These are phyloP conservation scores for Saccharomyces hybrid DNA, from an alignment of 1,139 yeast species.

Conservation along the genomic window DNA sequence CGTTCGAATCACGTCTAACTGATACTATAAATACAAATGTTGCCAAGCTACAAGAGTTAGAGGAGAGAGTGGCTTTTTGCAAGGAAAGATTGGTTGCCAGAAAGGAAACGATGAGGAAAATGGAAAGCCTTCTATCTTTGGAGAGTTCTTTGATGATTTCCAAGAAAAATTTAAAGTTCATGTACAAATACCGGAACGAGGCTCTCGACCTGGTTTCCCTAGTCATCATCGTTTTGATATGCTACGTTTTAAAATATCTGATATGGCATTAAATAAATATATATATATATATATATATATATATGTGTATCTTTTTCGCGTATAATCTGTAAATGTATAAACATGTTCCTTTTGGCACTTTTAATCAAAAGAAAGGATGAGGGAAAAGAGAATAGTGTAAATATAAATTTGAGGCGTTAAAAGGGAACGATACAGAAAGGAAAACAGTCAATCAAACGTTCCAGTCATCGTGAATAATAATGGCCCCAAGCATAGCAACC, in stretches of 20 bases:
- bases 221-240: constrained; percentile 3
- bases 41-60: constrained; percentile 13
- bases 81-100: constrained; percentile 46
- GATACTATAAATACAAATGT: constrained; percentile 10
- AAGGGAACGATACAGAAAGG: neutral
- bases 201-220: constrained; percentile 17
- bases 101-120: constrained; percentile 62
- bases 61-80: constrained; percentile 15
- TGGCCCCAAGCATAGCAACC: constrained; percentile 22
- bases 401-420: too few relatives aligned
- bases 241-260: constrained; percentile 7
- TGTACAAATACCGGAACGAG: constrained; percentile 19
- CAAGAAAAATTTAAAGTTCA: constrained; percentile 15
- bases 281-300: neutral
- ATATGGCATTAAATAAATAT: neutral
- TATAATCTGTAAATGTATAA: neutral
- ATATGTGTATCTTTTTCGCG: neutral
- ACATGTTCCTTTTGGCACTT: neutral
- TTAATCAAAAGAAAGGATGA: constrained; percentile 7
- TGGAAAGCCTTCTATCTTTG: constrained; percentile 18
- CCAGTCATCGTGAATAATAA: constrained; percentile 6
- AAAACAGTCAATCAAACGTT: neutral
- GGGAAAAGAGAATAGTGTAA: constrained; percentile 2
- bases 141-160: constrained; percentile 21
- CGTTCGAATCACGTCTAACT: constrained; percentile 14